These are phyloP conservation scores for Globisporangium nagaii DNA, from an alignment of 352 stramenopile genomes.

Conservation along the genomic window DNA sequence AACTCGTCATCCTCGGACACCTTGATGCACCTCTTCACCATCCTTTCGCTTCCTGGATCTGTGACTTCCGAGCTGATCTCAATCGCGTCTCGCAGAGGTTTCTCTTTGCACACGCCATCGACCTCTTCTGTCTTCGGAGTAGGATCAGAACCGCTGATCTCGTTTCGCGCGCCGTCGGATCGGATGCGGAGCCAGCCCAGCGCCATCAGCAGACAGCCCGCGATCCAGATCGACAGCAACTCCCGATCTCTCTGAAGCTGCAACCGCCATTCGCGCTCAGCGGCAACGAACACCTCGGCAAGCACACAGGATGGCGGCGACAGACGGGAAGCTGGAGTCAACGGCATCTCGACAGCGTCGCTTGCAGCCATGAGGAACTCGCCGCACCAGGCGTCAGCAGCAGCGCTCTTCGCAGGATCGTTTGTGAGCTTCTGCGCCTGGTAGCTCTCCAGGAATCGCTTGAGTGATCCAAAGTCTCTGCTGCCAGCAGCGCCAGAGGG, in stretches of 20 bases:
- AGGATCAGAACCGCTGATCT: no score
- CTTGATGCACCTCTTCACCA: background rate
- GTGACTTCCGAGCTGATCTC: background rate
- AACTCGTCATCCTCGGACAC: constrained; percentile 4
- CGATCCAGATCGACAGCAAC: background rate
- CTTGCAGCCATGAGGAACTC: background rate
- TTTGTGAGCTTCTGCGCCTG: background rate
- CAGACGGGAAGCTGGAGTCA: background rate
- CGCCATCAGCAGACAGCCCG: background rate
- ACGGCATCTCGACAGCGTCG: no score
- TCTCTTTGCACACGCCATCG: background rate
- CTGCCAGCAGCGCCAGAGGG: background rate
- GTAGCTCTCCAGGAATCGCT: background rate
- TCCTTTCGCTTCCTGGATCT: no score
- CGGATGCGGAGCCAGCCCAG: background rate
- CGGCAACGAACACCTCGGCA: background rate
- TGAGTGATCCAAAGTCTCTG: no score
- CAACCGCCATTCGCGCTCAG: background rate
- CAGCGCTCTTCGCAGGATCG: background rate
- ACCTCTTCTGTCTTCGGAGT: no score
- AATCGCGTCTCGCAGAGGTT: no score
- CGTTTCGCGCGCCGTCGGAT: no score
- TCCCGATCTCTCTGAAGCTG: background rate
- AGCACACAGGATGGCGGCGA: background rate
- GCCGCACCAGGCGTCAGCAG: background rate